Evolutionary conservation across 2,329 filamentous ascomycete genomes (phyloP).

Genomic region (Raffaelea ambrosiae): DNA sequence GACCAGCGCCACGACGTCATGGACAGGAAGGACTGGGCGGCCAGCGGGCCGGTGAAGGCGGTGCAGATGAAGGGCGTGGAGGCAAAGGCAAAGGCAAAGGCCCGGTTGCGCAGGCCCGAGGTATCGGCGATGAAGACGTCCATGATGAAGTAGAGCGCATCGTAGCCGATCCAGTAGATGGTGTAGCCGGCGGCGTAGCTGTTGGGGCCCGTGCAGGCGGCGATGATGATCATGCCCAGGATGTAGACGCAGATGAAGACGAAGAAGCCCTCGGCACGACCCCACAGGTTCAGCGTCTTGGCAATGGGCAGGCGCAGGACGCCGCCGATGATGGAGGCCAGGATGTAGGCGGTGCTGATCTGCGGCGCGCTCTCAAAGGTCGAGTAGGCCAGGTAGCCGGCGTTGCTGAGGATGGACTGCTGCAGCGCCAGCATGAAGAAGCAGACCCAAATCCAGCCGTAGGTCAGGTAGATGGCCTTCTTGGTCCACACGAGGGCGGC

Average conservation of each 20-base stretch:
- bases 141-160: slow-evolving; percentile 31
- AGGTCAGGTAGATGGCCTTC: slow-evolving; percentile 24
- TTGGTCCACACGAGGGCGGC: slow-evolving; percentile 35
- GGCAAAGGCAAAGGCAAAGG: slow-evolving; percentile 54
- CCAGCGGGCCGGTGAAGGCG: slow-evolving; percentile 53
- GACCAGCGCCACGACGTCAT: slow-evolving; percentile 59
- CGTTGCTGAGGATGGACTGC: slow-evolving; percentile 26
- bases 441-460: slow-evolving; percentile 29
- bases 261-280: slow-evolving; percentile 53
- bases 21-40: slow-evolving; percentile 41
- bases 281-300: slow-evolving; percentile 60
- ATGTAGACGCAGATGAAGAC: slow-evolving; percentile 43
- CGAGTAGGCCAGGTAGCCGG: slow-evolving; percentile 41
- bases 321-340: slow-evolving; percentile 46
- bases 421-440: slow-evolving; percentile 29
- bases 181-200: slow-evolving; percentile 58
- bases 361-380: slow-evolving; percentile 45
- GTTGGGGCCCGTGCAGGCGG: slow-evolving; percentile 49
- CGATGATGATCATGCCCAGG: slow-evolving; percentile 55
- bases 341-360: slow-evolving; percentile 42
- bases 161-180: slow-evolving; percentile 54
- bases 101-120: slow-evolving; percentile 55
- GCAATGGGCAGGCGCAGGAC: slow-evolving; percentile 58
- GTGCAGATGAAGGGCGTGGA: slow-evolving; percentile 59
- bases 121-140: slow-evolving; percentile 61